phyloP scores from a whole-genome alignment of 305 asterid genomes.

The Solanum hybrid region DNA sequence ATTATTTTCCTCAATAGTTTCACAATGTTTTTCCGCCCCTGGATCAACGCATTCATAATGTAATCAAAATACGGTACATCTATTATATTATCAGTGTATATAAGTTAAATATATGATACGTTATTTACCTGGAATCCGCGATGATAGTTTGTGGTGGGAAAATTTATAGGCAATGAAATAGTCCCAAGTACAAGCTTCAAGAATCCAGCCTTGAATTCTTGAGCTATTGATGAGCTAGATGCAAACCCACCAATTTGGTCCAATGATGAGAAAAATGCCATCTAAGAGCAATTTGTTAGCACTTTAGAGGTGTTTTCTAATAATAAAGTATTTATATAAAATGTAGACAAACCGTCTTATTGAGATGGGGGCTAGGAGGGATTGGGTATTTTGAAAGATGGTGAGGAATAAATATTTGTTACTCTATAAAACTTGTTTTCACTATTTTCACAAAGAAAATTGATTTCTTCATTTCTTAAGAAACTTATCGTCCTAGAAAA shows the following conservation, averaged over 20 bases:
- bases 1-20: conserved; percentile 50
- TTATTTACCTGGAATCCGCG: conserved; percentile 55
- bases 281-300: conserved; percentile 19
- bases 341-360: not conserved
- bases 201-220: conserved; percentile 55
- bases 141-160: conserved; percentile 58
- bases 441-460: not conserved
- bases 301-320: not conserved
- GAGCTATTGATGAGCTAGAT: conserved; percentile 39
- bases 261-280: conserved; percentile 72
- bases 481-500: not conserved
- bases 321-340: not conserved
- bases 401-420: not conserved
- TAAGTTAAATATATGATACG: not conserved
- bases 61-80: not conserved
- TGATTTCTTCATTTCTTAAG: not conserved
- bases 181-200: conserved; percentile 62
- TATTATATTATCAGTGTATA: not conserved
- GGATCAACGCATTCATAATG: conserved; percentile 13
- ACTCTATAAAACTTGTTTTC: not conserved
- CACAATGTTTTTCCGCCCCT: conserved; percentile 68
- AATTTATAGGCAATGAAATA: conserved; percentile 63
- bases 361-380: not conserved
- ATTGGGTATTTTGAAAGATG: not conserved
- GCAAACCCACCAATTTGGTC: conserved; percentile 62